These are phyloP conservation scores for Teratosphaeria destructans DNA, from an alignment of 2,329 filamentous ascomycete species.

Conservation along the genomic window DNA sequence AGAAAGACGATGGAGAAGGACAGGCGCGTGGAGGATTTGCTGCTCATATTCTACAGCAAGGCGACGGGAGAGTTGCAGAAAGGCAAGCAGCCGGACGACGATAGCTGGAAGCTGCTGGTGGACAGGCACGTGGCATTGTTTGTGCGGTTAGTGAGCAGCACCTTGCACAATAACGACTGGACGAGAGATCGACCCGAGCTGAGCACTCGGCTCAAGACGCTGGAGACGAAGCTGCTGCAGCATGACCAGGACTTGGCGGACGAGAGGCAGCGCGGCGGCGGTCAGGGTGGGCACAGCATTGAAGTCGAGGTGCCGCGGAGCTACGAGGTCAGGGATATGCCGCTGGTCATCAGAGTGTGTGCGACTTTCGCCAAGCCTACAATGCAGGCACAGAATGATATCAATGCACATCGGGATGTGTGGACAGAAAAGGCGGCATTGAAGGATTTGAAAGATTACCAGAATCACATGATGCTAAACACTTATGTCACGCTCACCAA, in stretches of 20 bases:
- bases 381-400: slow-evolving; percentile 73
- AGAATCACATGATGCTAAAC: slow-evolving; percentile 73
- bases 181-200: slow-evolving; percentile 78
- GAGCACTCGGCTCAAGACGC: slow-evolving; percentile 61
- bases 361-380: slow-evolving; percentile 74
- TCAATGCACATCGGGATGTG: slow-evolving; percentile 64
- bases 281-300: slow-evolving; percentile 53
- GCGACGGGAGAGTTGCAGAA: slow-evolving; percentile 85
- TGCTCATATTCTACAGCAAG: slow-evolving; percentile 92
- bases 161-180: slow-evolving; percentile 75
- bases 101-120: slow-evolving; percentile 81
- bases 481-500: slow-evolving; percentile 65
- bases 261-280: slow-evolving; percentile 46
- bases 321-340: slow-evolving; percentile 96
- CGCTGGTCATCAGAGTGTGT: slow-evolving; percentile 76
- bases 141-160: slow-evolving; percentile 70
- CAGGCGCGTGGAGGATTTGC: slow-evolving; percentile 78
- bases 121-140: slow-evolving; percentile 94
- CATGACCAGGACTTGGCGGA: slow-evolving; percentile 83
- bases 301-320: slow-evolving; percentile 76
- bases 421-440: slow-evolving; percentile 93
- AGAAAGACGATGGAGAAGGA: slow-evolving; percentile 90
- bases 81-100: slow-evolving; percentile 65
- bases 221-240: slow-evolving; percentile 87
- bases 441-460: slow-evolving; percentile 86